These are phyloP conservation scores for Selenicereus undatus DNA, from an alignment of 148 eudicot genomes.

Conservation along the genomic window DNA sequence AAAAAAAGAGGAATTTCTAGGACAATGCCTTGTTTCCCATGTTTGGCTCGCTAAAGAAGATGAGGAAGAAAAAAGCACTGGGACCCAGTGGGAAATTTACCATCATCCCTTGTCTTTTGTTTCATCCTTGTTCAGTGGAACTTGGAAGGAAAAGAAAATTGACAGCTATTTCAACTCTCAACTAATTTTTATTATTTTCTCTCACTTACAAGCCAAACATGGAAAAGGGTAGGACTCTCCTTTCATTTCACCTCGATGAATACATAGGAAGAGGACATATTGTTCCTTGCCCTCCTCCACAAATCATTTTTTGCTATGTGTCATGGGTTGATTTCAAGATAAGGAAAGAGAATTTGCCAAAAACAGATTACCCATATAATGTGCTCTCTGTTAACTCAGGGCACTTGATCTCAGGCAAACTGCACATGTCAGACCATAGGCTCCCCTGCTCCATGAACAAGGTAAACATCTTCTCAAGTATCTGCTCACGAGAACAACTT, in stretches of 20 bases:
- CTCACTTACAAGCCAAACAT: background rate
- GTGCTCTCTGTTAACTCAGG: constrained; percentile 70
- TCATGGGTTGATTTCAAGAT: constrained; percentile 1
- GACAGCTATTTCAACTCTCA: background rate
- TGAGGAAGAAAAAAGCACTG: background rate
- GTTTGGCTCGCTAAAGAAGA: background rate
- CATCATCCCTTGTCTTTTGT: background rate
- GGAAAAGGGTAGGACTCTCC: background rate
- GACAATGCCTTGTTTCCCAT: background rate
- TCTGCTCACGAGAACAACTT: constrained; percentile 47
- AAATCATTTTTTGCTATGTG: background rate
- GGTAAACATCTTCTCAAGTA: constrained; percentile 82
- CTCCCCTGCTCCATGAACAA: constrained; percentile 89
- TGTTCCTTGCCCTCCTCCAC: background rate
- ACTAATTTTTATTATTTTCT: background rate
- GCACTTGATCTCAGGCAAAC: constrained; percentile 71
- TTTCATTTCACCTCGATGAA: background rate
- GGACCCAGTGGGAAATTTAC: background rate
- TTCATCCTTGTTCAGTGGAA: background rate
- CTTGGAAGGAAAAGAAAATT: background rate
- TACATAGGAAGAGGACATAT: background rate
- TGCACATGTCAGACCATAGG: constrained; percentile 85
- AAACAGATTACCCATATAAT: constrained; percentile 63
- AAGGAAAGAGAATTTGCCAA: background rate
- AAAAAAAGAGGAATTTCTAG: background rate